These are phyloP conservation scores for Triticum dicoccoides DNA, from an alignment of 176 grass and related monocot genomes.

Conservation along the genomic window DNA sequence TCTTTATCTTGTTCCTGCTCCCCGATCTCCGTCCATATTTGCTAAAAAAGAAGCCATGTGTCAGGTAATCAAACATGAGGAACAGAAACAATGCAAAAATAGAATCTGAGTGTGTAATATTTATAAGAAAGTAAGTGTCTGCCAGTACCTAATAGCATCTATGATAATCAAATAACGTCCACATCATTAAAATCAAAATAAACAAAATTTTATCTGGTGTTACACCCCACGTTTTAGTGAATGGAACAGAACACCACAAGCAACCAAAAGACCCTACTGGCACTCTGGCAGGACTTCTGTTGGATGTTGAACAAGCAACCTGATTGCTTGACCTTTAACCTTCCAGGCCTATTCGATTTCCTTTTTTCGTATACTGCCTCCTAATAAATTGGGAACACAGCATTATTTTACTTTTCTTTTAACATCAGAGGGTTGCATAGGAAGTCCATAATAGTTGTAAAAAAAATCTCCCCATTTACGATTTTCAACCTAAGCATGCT, in stretches of 20 bases:
- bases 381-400: not conserved
- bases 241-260: conserved; percentile 11
- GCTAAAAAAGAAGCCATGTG: conserved; percentile 38
- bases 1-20: conserved; percentile 91
- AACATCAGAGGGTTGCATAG: not conserved
- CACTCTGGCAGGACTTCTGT: not conserved
- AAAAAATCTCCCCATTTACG: not conserved
- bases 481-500: not conserved
- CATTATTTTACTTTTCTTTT: not conserved
- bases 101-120: not conserved
- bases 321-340: not conserved
- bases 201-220: not conserved
- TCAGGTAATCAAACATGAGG: conserved; percentile 23
- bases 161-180: not conserved
- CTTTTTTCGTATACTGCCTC: not conserved
- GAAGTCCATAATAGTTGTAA: not conserved
- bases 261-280: not conserved
- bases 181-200: conserved; percentile 8
- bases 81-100: not conserved
- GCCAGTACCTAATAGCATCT: not conserved
- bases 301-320: conserved; percentile 25
- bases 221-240: not conserved
- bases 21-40: conserved; percentile 94
- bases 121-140: conserved; percentile 1
- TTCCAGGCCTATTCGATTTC: not conserved